Conservation (phyloP, 1,139 yeast species). For the Yamadazyma atlantica region DNA sequence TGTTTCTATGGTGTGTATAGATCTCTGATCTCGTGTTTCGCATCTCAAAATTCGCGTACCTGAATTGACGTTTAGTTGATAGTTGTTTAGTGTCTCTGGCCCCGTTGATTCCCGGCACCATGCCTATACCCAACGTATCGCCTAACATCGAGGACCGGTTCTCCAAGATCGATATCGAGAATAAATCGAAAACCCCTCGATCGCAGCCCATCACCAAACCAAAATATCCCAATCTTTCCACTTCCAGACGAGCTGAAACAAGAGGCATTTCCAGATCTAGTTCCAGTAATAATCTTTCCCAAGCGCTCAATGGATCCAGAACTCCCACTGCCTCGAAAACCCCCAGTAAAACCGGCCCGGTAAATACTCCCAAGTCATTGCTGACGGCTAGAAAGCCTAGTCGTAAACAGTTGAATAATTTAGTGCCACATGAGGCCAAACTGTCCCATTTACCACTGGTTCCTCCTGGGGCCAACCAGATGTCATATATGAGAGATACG, state of each 20-base stretch:
- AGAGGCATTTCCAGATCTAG: conserved; percentile 10
- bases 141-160: conserved; percentile 16
- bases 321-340: conserved; percentile 9
- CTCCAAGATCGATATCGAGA: conserved; percentile 13
- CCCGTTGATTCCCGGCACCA: too few species aligned
- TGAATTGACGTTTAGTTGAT: too few species aligned
- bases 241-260: conserved; percentile 17
- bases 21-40: too few species aligned
- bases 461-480: conserved; percentile 3
- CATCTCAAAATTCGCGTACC: too few species aligned
- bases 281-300: conserved; percentile 9
- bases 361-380: conserved; percentile 4
- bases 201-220: conserved; percentile 9
- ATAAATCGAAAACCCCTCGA: background rate
- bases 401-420: background rate
- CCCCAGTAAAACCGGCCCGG: conserved; percentile 9
- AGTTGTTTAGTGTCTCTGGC: too few species aligned
- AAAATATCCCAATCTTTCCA: conserved; percentile 14
- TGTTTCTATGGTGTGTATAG: background rate
- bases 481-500: conserved; percentile 18
- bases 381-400: conserved; percentile 10
- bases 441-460: conserved; percentile 10
- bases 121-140: conserved; percentile 7
- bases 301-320: background rate
- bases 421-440: conserved; percentile 4